Base-by-base conservation (phyloP, 495 filamentous ascomycete genomes). In the Lepidopterella palustris region DNA sequence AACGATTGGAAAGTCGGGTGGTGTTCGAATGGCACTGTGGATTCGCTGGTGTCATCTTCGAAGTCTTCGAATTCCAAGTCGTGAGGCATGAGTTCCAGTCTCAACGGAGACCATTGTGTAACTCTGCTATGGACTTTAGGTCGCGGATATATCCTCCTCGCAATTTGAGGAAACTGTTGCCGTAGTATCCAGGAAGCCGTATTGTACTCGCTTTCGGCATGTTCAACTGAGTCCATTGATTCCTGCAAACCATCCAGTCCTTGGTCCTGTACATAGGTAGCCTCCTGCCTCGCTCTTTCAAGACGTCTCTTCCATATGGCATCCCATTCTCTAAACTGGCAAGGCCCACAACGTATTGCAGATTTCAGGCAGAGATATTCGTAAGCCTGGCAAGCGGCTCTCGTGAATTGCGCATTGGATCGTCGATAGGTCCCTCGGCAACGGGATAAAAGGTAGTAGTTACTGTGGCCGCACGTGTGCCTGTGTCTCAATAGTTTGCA, bases 401-500 rank as follows among this genome's bases (percentile, higher is more conserved):
- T 47, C 20, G 9, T 35, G 21, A 9, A 32, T 2, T 2, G 4
- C 5, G 23, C 13, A 2, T 20, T 50, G 39, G 50, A 10, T 18
- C 57, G 54, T 13, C 40, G 21, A 9, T 35, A 57, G 2, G 53
- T 58, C 0, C 58, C 62, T 24, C 58, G 23, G 27, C 62, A 65
- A 5, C 50, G 45, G 1, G 59, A 65, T 13, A 35, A 40, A 1
- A 54, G 24, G 6, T 48, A 25, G 26, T 32, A 40, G 42, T 55
- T 11, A 1, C 26, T 23, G 50, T 65, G 63, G 5, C 40, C 24
- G 31, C 63, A 65, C 0, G 25, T 25, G 27, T 58, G 61, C 8
- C 26, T 18, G 26, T 45, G 52, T 21, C 35, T 40, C 4, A 53
- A 18, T 15, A 66, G 49, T 25, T 66, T 66, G 59, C 63, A 66